phyloP scores from a whole-genome alignment of 805 yeast genomes.

The Yamadazyma sp. region DNA sequence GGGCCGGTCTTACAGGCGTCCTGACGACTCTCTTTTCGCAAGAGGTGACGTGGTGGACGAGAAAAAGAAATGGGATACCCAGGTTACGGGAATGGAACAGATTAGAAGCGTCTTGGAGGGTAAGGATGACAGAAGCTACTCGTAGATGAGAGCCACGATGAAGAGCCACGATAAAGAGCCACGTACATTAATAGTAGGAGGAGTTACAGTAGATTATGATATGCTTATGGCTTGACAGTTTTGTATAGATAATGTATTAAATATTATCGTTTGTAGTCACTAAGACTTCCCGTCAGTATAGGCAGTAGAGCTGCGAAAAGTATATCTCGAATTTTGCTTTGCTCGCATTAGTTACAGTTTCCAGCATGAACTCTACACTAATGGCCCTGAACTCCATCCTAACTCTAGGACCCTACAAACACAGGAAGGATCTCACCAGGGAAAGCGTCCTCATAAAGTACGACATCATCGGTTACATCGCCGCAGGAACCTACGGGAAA shows the following conservation, averaged over 20 bases:
- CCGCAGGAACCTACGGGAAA: conserved; percentile 97
- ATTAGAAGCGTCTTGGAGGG: conserved; percentile 84
- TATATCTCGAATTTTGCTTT: too few species aligned
- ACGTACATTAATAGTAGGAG: too few species aligned
- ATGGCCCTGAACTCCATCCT: conserved; percentile 42
- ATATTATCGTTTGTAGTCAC: too few species aligned
- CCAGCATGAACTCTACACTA: too few species aligned
- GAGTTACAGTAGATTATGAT: too few species aligned
- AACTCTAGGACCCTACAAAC: conserved; percentile 45
- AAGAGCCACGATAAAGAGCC: too few species aligned
- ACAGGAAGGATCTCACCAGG: conserved; percentile 60
- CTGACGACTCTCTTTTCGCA: conserved; percentile 77
- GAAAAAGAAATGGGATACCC: conserved; percentile 64
- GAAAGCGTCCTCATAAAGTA: conserved; percentile 80
- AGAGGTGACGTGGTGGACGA: conserved; percentile 52
- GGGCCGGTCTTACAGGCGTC: conserved; percentile 90
- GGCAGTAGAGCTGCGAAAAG: too few species aligned
- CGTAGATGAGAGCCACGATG: too few species aligned
- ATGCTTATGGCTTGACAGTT: too few species aligned
- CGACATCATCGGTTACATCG: conserved; percentile 90
- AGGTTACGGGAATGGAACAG: conserved; percentile 70
- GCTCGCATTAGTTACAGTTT: too few species aligned
- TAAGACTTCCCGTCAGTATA: too few species aligned
- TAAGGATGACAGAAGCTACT: conserved; percentile 72
- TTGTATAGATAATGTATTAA: too few species aligned